Evolutionary conservation across 306 rosid genomes (phyloP).

Genomic region (Hippophae gyantsensis): DNA sequence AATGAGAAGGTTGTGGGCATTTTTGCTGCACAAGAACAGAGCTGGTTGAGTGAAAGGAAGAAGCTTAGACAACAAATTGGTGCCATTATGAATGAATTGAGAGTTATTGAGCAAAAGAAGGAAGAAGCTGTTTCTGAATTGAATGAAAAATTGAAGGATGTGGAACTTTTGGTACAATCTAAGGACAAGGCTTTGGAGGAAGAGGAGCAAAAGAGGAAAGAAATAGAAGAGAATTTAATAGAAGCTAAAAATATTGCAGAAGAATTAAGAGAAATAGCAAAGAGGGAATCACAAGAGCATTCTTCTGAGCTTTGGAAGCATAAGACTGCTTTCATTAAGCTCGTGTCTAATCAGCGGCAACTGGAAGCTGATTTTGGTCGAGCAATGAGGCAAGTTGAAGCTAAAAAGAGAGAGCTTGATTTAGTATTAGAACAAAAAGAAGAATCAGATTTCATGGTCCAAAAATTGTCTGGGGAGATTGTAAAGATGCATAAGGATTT

Average conservation of each 20-base stretch:
- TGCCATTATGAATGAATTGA: constrained; percentile 51
- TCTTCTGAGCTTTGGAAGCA: constrained; percentile 84
- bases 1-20: constrained; percentile 91
- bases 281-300: constrained; percentile 55
- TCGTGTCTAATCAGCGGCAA: constrained; percentile 81
- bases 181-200: constrained; percentile 51
- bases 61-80: constrained; percentile 61
- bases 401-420: constrained; percentile 53
- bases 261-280: constrained; percentile 49
- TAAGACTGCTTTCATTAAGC: constrained; percentile 83
- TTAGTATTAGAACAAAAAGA: constrained; percentile 58
- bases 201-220: constrained; percentile 44
- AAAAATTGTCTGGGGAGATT: constrained; percentile 59
- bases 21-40: constrained; percentile 84
- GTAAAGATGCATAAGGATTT: constrained; percentile 67
- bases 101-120: constrained; percentile 50
- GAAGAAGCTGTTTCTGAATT: constrained; percentile 32
- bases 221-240: constrained; percentile 48
- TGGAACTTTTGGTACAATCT: constrained; percentile 46
- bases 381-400: constrained; percentile 52
- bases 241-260: constrained; percentile 46
- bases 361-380: constrained; percentile 80
- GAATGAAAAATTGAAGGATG: constrained; percentile 45
- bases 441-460: constrained; percentile 66
- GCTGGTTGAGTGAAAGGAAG: constrained; percentile 71